Base-by-base conservation (phyloP, 768 basidiomycete genomes). In the Suillus sp. region DNA sequence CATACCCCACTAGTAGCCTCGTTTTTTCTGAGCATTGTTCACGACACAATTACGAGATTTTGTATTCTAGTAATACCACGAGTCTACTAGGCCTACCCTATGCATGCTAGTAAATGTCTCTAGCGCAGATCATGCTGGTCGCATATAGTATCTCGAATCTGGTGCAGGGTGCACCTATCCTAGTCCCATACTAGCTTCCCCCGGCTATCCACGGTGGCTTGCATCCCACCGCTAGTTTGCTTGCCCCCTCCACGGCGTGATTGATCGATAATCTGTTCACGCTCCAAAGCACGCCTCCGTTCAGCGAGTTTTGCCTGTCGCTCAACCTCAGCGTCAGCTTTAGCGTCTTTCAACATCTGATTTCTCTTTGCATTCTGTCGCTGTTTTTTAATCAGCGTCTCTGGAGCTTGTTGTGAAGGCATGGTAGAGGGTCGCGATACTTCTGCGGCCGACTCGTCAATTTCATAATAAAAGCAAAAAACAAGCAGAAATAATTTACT, bases 141-240 rank as follows among this genome's bases (percentile, higher is more conserved):
- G 4, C 22, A 38, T 56, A 4, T 32, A 38, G 9, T 56, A 56
- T 27, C 32, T 8, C 9, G 27, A 50, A 18, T 30, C 50, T 51
- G 35, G 55, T 18, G 25, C 11, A 57, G 11, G 37, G 40, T 38
- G 47, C 37, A 16, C 42, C 34, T 56, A 16, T 25, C 43, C 34
- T 75, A 85, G 65, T 85, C 85, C 84, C 84, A 88, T 50, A 88
- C 83, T 66, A 88, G 67, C 70, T 84, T 84, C 37, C 87, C 88
- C 27, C 72, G 75, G 45, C 79, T 79, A 66, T 87, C 83, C 32
- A 89, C 83, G n/a, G 70, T 74, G 0, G 87, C 84, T n/a, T 76
- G 81, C 85, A 87, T 87, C 20, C 87, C 87, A 14, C 87, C 86
- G 66, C 86, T 79, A 18, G 75, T 63, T 50, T 70, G 43, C 61